These are phyloP conservation scores for Danielia oregonensis DNA, from an alignment of 805 yeast species.

Conservation along the genomic window DNA sequence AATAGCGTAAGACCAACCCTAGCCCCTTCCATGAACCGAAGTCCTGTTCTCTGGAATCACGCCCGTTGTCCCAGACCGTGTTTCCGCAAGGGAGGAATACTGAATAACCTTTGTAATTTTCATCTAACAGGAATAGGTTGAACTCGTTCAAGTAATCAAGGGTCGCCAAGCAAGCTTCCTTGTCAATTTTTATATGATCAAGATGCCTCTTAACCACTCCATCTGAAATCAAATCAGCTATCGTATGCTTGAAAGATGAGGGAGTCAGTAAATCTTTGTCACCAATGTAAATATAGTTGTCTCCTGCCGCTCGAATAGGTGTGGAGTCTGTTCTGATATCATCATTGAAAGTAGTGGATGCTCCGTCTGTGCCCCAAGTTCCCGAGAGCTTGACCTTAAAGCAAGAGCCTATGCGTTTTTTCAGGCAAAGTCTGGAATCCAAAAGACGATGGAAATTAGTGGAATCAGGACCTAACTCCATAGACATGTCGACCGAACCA, in stretches of 20 bases:
- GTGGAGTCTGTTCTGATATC: slow-evolving; percentile 43
- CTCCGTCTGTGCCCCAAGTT: slow-evolving; percentile 6
- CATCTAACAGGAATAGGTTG: slow-evolving; percentile 48
- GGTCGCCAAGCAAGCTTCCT: slow-evolving; percentile 56
- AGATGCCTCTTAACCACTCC: slow-evolving; percentile 24
- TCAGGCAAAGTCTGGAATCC: slow-evolving; percentile 53
- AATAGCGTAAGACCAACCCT: slow-evolving; percentile 56
- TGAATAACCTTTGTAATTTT: slow-evolving; percentile 64
- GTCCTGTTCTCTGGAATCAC: slow-evolving; percentile 5
- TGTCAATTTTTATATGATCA: slow-evolving; percentile 31
- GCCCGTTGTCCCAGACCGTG: slow-evolving; percentile 11
- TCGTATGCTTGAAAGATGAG: slow-evolving; percentile 54
- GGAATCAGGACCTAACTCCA: slow-evolving; percentile 2
- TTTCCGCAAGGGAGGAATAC: slow-evolving; percentile 71
- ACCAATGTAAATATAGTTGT: slow-evolving; percentile 60
- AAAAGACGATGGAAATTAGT: slow-evolving; percentile 32
- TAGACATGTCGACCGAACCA: slow-evolving; percentile 34
- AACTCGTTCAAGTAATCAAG: slow-evolving; percentile 52
- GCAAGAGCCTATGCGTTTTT: slow-evolving; percentile 59
- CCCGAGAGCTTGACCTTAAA: slow-evolving; percentile 35
- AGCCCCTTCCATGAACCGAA: slow-evolving; percentile 58
- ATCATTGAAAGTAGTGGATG: slow-evolving; percentile 48
- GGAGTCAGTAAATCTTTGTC: slow-evolving; percentile 65
- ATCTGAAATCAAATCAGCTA: slow-evolving; percentile 44
- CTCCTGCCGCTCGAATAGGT: slow-evolving; percentile 51